Base-by-base conservation (phyloP, 441 rosid genomes). In the Croton setiger region DNA sequence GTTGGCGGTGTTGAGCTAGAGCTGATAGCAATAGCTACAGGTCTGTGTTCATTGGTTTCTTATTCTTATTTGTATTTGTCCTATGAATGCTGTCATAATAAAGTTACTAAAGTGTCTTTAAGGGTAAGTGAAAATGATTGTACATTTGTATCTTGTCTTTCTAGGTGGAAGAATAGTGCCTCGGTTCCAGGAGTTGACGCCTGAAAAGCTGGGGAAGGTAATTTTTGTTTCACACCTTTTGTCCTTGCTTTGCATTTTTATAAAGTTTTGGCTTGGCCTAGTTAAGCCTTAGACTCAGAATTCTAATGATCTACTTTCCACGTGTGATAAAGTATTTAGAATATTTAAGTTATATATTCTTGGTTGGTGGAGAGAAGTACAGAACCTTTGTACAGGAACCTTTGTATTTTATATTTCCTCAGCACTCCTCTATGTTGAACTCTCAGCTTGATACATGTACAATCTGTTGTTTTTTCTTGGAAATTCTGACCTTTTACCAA, bases 101-200 rank as follows among this genome's bases (percentile, higher is more conserved):
- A 60, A 15, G 35, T 27, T 76, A 51, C 53, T 65, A 13, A 13
- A 7, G 1, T 6, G 8, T 21, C 11, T 61, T n/a, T 21, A 18
- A 27, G 62, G 49, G 58, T 49, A 43, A 27, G 31, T 27, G 31
- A 27, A 63, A 47, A 64, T 72, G 58, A 51, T 60, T 52, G 60
- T 64, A 4, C 62, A 8, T 77, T 60, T 55, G 63, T 60, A 4
- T 63, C 9, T 77, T 64, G 58, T 77, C 54, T 65, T 47, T 55
- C 18, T 73, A 96, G 99, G 99, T 54, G 99, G 99, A 65, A 87
- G 99, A 75, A 96, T 96, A 75, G 99, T 96, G 65, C 99, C 99
- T 59, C 84, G 99, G 75, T 96, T 93, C 81, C 98, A 96, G 82
- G 99, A 96, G 83, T 78, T 96, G 84, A 93, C 97, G 33, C 70